These are phyloP conservation scores for Stenogyne calaminthoides DNA, from an alignment of 305 asterid genomes.

Conservation along the genomic window DNA sequence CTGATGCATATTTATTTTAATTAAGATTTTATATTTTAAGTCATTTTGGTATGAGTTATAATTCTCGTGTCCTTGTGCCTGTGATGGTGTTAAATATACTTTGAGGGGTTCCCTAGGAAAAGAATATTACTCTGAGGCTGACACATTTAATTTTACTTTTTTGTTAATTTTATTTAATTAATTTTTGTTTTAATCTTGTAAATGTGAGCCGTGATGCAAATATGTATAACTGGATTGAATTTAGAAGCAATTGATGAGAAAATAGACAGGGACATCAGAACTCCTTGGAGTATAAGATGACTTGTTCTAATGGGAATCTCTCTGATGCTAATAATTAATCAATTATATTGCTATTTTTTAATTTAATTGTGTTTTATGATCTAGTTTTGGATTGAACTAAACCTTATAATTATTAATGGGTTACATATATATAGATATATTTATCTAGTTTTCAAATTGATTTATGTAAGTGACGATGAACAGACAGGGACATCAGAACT, in stretches of 20 bases:
- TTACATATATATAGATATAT: too few relatives aligned
- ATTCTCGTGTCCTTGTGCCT: too few relatives aligned
- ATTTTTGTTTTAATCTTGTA: too few relatives aligned
- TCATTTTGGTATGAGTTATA: not conserved
- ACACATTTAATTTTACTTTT: too few relatives aligned
- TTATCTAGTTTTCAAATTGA: not conserved
- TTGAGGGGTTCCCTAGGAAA: too few relatives aligned
- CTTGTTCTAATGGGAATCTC: conserved; percentile 65
- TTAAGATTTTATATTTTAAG: not conserved
- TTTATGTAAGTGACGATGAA: conserved; percentile 53
- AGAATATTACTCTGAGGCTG: too few relatives aligned
- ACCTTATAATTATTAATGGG: too few relatives aligned
- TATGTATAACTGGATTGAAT: too few relatives aligned
- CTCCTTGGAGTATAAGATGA: conserved; percentile 40
- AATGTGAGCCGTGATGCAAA: too few relatives aligned
- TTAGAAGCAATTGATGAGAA: conserved; percentile 47
- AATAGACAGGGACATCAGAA: conserved; percentile 74
- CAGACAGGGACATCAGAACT: conserved; percentile 74
- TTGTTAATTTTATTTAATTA: too few relatives aligned
- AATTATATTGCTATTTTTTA: not conserved
- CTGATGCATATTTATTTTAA: conserved; percentile 37
- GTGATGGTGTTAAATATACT: too few relatives aligned
- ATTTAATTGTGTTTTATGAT: not conserved
- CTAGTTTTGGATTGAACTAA: too few relatives aligned
- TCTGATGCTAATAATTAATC: conserved; percentile 43